phyloP scores from a whole-genome alignment of 1,139 yeast species.

The Oligophagozyma castellii region DNA sequence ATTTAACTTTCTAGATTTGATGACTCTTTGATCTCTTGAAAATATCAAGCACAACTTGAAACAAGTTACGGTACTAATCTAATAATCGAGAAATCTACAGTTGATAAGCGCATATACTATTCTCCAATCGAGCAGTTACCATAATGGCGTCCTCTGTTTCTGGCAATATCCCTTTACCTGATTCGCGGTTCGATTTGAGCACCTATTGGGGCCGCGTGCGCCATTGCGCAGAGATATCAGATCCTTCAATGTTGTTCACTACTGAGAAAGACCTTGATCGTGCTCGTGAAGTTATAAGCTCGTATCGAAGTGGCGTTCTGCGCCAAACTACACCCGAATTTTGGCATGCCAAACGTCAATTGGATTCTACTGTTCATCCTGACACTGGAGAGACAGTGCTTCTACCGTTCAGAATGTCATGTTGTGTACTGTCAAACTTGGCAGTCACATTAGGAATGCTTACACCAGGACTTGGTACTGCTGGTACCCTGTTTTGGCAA shows the following conservation, averaged over 20 bases:
- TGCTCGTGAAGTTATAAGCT: constrained; percentile 55
- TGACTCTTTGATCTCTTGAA: no score
- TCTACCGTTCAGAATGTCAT: constrained; percentile 92
- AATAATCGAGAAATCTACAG: no score
- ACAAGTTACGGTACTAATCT: no score
- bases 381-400: constrained; percentile 90
- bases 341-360: constrained; percentile 77
- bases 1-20: no score
- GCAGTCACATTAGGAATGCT: constrained; percentile 97
- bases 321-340: constrained; percentile 58
- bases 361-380: constrained; percentile 86
- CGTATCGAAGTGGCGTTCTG: constrained; percentile 55
- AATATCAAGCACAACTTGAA: no score
- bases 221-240: constrained; percentile 87
- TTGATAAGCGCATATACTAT: no score
- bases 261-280: constrained; percentile 46
- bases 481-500: constrained; percentile 94
- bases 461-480: constrained; percentile 81
- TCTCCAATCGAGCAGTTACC: background rate
- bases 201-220: constrained; percentile 89
- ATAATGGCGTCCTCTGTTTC: constrained; percentile 78
- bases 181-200: constrained; percentile 59
- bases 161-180: constrained; percentile 68
- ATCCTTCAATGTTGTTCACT: constrained; percentile 78
- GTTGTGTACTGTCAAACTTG: constrained; percentile 82